Evolutionary conservation across 2,329 filamentous ascomycete genomes (phyloP).

Genomic region (Sporothrix pseudoabietina): DNA sequence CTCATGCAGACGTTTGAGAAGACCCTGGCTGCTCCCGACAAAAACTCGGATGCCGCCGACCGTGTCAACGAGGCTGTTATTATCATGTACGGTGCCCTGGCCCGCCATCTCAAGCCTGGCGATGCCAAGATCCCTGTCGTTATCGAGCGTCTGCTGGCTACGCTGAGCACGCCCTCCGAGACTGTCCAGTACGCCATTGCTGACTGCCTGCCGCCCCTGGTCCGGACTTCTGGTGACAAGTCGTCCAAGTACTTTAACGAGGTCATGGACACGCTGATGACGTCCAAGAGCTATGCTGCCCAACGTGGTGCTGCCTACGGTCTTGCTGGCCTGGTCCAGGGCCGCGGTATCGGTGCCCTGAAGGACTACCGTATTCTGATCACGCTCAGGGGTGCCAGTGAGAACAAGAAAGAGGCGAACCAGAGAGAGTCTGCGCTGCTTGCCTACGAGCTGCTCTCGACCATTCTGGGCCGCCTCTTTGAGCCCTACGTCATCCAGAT

Average conservation of each 20-base stretch:
- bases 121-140: conserved; percentile 87
- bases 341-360: conserved; percentile 80
- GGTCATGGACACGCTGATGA: conserved; percentile 78
- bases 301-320: conserved; percentile 94
- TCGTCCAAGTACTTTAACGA: conserved; percentile 78
- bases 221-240: conserved; percentile 77
- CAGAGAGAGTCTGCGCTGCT: conserved; percentile 87
- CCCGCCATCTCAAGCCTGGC: conserved; percentile 80
- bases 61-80: conserved; percentile 96
- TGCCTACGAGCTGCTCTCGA: conserved; percentile 86
- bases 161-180: conserved; percentile 91
- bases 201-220: conserved; percentile 88
- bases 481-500: conserved; percentile 97
- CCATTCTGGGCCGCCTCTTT: conserved; percentile 83
- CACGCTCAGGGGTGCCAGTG: conserved; percentile 76
- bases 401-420: conserved; percentile 91
- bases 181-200: conserved; percentile 96
- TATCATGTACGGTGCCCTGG: conserved; percentile 93
- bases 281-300: conserved; percentile 87
- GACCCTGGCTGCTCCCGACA: conserved; percentile 82
- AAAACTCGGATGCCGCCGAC: conserved; percentile 78
- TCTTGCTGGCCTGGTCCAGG: conserved; percentile 83
- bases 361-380: conserved; percentile 85
- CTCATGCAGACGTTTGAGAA: conserved; percentile 91
- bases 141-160: conserved; percentile 80